These are phyloP conservation scores for Cocos nucifera DNA, from an alignment of 176 grass and related monocot species.

Conservation along the genomic window DNA sequence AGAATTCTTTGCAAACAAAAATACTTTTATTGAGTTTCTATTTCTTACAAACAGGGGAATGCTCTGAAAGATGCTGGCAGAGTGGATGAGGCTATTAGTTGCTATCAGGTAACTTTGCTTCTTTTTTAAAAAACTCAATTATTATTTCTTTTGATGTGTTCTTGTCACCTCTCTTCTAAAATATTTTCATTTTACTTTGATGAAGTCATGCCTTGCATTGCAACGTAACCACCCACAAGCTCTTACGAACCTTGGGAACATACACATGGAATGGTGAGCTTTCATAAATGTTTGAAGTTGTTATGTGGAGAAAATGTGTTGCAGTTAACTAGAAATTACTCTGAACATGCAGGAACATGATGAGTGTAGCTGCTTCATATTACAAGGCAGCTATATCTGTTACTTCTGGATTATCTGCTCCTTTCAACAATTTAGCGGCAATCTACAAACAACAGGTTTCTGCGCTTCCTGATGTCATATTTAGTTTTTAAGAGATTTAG, in stretches of 20 bases:
- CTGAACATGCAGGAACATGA: slow-evolving; percentile 56
- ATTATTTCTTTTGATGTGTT: slow-evolving; percentile 12
- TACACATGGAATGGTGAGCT: slow-evolving; percentile 90
- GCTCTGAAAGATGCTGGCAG: slow-evolving; percentile 87
- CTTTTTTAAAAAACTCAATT: slow-evolving; percentile 3
- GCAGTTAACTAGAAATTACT: neutral
- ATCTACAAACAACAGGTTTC: slow-evolving; percentile 93
- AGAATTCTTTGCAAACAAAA: too few relatives aligned
- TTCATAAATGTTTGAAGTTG: slow-evolving; percentile 15
- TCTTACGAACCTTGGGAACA: slow-evolving; percentile 79
- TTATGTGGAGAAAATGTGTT: neutral
- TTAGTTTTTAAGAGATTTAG: too few relatives aligned
- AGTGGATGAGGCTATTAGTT: slow-evolving; percentile 87
- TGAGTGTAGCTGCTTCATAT: slow-evolving; percentile 54
- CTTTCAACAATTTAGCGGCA: slow-evolving; percentile 79
- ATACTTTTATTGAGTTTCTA: too few relatives aligned
- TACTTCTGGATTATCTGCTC: slow-evolving; percentile 74
- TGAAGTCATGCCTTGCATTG: slow-evolving; percentile 67
- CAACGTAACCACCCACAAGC: slow-evolving; percentile 92
- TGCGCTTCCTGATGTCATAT: too few relatives aligned
- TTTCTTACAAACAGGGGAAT: slow-evolving; percentile 48
- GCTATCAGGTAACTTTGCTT: slow-evolving; percentile 46
- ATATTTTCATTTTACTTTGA: slow-evolving; percentile 12
- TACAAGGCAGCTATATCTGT: slow-evolving; percentile 82
- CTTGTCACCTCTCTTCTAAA: too few relatives aligned